Evolutionary conservation across 495 filamentous ascomycete species (phyloP).

Genomic region (Tuber melanosporum): DNA sequence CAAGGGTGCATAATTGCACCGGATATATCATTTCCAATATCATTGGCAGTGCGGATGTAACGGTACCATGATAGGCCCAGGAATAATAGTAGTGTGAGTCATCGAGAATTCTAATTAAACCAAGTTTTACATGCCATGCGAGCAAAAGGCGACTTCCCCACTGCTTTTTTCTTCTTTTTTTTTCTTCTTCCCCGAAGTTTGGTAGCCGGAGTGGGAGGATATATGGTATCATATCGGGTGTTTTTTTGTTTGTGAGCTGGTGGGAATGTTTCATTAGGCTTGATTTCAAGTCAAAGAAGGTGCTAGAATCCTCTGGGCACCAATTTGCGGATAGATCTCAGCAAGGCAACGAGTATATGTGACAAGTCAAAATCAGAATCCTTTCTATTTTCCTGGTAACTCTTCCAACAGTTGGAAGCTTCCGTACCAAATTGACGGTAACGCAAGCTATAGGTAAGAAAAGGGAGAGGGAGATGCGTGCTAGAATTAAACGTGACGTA

Average conservation of each 20-base stretch:
- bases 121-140: not conserved
- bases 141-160: not conserved
- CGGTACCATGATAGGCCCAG: not conserved
- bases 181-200: not conserved
- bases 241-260: not conserved
- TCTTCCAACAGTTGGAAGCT: not conserved
- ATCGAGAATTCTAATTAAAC: not conserved
- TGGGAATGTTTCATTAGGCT: not conserved
- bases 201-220: not conserved
- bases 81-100: not conserved
- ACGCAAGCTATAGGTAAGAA: not conserved
- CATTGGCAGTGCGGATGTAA: not conserved
- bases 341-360: not conserved
- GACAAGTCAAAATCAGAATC: not conserved
- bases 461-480: not conserved
- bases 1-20: not conserved
- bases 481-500: not conserved
- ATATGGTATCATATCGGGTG: not conserved
- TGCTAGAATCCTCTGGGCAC: not conserved
- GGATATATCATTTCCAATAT: not conserved
- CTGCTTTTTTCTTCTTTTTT: not conserved
- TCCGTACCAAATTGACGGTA: not conserved
- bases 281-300: not conserved
- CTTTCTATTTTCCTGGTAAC: not conserved
- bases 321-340: not conserved